These are phyloP conservation scores for Claviceps africana DNA, from an alignment of 2,329 filamentous ascomycete species.

Conservation along the genomic window DNA sequence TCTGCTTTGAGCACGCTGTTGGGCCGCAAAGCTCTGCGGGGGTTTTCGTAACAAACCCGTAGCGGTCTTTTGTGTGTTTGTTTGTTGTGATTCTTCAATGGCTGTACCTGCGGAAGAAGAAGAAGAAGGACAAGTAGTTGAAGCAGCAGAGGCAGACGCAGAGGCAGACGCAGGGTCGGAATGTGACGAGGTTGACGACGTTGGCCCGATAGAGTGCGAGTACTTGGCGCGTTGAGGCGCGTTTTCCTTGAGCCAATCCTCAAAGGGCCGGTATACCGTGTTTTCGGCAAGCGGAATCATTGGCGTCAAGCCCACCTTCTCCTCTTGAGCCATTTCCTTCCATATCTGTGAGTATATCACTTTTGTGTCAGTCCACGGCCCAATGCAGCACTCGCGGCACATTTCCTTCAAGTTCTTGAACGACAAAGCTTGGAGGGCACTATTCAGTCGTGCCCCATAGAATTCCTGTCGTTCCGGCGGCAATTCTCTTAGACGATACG, in stretches of 20 bases:
- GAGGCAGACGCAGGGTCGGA: background rate
- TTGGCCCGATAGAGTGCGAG: slow-evolving; percentile 1
- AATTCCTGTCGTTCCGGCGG: slow-evolving; percentile 46
- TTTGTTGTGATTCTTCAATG: slow-evolving; percentile 20
- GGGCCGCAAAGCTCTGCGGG: slow-evolving; percentile 52
- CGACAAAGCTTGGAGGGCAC: slow-evolving; percentile 32
- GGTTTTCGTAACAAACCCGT: slow-evolving; percentile 36
- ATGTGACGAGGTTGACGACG: slow-evolving; percentile 3
- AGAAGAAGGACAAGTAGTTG: slow-evolving; percentile 6
- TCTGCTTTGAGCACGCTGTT: slow-evolving; percentile 45
- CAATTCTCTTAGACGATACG: slow-evolving; percentile 39
- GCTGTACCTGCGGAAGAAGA: background rate
- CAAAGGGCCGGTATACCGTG: slow-evolving; percentile 50
- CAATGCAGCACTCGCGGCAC: slow-evolving; percentile 44
- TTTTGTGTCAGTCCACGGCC: slow-evolving; percentile 35
- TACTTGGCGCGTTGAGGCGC: slow-evolving; percentile 4
- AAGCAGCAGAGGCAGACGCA: slow-evolving; percentile 3
- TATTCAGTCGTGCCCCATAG: slow-evolving; percentile 33
- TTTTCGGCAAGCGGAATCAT: slow-evolving; percentile 47
- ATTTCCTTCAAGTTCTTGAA: slow-evolving; percentile 40
- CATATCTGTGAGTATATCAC: slow-evolving; percentile 42
- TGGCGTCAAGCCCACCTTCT: slow-evolving; percentile 50
- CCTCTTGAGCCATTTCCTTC: slow-evolving; percentile 54
- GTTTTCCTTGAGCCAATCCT: slow-evolving; percentile 45
- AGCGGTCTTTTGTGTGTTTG: slow-evolving; percentile 20